phyloP scores from a whole-genome alignment of 192 early-diverging fungal genomes.

The Backusella luteola region DNA sequence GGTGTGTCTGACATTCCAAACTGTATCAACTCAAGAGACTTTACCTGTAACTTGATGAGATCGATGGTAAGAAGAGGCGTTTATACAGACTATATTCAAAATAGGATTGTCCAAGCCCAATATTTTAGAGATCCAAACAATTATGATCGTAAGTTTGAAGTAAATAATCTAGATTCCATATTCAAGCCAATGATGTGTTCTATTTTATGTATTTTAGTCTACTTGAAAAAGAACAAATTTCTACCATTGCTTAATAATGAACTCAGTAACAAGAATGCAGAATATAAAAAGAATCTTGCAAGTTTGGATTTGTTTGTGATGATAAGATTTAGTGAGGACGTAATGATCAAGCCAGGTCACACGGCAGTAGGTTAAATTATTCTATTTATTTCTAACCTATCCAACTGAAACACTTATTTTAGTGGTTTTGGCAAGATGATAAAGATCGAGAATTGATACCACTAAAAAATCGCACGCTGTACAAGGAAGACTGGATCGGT shows the following conservation, averaged over 20 bases:
- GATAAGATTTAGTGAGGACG: constrained; percentile 76
- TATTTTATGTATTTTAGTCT: constrained; percentile 54
- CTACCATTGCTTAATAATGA: constrained; percentile 91
- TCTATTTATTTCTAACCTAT: not conserved
- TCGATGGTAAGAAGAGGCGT: constrained; percentile 76
- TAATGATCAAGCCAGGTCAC: constrained; percentile 66
- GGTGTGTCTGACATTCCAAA: constrained; percentile 80
- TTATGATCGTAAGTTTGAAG: constrained; percentile 1
- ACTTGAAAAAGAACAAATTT: constrained; percentile 78
- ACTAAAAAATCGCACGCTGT: constrained; percentile 57
- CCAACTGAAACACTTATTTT: not conserved
- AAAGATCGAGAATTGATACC: constrained; percentile 48
- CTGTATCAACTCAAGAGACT: constrained; percentile 55
- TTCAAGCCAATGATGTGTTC: not conserved
- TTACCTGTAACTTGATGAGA: constrained; percentile 71
- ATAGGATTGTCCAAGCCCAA: constrained; percentile 89
- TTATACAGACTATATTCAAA: constrained; percentile 82
- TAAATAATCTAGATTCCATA: not conserved
- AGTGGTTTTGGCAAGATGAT: constrained; percentile 76
- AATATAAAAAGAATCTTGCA: constrained; percentile 57
- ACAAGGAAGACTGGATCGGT: constrained; percentile 72
- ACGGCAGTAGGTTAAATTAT: constrained; percentile 47
- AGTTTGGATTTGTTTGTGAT: constrained; percentile 79
- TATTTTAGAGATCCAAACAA: constrained; percentile 74
- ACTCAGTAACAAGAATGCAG: constrained; percentile 43